Percentiles rank a stretch among this genome's conserved stretches.
phyloP scores from a whole-genome alignment of 2,329 filamentous ascomycete species.

The Pezicula carpinea region DNA sequence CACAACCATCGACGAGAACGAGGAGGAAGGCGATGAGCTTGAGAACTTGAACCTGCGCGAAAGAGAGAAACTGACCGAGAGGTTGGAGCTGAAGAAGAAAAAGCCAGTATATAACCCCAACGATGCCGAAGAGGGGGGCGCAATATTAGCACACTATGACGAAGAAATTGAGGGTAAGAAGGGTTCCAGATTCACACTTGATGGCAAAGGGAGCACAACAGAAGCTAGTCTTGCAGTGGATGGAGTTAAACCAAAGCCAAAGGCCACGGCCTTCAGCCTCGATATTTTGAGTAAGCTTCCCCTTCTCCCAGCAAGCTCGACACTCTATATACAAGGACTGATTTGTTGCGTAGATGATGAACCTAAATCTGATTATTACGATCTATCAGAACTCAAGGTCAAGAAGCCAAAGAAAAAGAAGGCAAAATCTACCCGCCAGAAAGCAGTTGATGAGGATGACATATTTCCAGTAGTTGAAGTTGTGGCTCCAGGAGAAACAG shows the following conservation, averaged over 20 bases:
- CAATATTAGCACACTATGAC: conserved; percentile 39
- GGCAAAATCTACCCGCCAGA: conserved; percentile 68
- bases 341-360: conserved; percentile 49
- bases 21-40: conserved; percentile 86
- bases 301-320: neutral
- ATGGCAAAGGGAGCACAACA: conserved; percentile 66
- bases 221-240: conserved; percentile 53
- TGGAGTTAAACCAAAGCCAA: conserved; percentile 52
- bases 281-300: conserved; percentile 57
- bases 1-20: conserved; percentile 75
- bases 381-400: conserved; percentile 81
- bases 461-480: conserved; percentile 42
- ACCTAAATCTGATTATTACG: conserved; percentile 81
- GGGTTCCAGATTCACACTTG: conserved; percentile 79
- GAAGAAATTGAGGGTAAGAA: conserved; percentile 93
- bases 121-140: conserved; percentile 54
- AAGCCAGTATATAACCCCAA: conserved; percentile 85
- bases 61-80: conserved; percentile 68
- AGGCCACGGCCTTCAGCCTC: conserved; percentile 68
- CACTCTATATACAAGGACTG: conserved; percentile 23
- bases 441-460: conserved; percentile 58
- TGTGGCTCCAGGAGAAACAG: conserved; percentile 28
- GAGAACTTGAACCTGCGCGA: conserved; percentile 72
- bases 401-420: conserved; percentile 95
- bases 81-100: conserved; percentile 83